phyloP scores from a whole-genome alignment of 257 asterid genomes.

The Haberlea rhodopensis region DNA sequence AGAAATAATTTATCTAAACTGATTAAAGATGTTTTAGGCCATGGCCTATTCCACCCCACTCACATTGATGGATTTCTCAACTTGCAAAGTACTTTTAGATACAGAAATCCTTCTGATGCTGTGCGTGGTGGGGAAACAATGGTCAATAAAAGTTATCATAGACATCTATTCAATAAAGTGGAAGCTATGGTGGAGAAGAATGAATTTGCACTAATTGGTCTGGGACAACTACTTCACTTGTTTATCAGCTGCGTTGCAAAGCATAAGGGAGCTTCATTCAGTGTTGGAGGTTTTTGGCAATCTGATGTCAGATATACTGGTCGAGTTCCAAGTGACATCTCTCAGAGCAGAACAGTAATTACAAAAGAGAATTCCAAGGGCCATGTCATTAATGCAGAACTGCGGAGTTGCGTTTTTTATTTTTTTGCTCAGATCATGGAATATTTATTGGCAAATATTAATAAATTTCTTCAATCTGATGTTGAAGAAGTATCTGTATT shows the following conservation, averaged over 20 bases:
- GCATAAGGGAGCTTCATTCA: constrained; percentile 46
- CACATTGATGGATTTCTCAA: constrained; percentile 77
- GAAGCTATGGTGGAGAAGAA: constrained; percentile 63
- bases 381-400: constrained; percentile 50
- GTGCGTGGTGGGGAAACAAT: constrained; percentile 41
- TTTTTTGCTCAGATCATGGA: constrained; percentile 74
- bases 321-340: constrained; percentile 24
- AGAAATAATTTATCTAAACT: constrained; percentile 39
- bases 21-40: constrained; percentile 70
- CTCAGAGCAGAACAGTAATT: constrained; percentile 23
- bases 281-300: constrained; percentile 34
- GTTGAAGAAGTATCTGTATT: constrained; percentile 32
- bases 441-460: constrained; percentile 49
- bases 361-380: constrained; percentile 29
- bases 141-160: constrained; percentile 78
- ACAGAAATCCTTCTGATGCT: constrained; percentile 45
- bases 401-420: constrained; percentile 53
- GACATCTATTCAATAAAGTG: constrained; percentile 77
- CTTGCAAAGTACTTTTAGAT: constrained; percentile 53
- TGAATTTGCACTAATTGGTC: constrained; percentile 52
- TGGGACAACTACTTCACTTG: constrained; percentile 71
- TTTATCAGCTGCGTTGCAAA: constrained; percentile 54
- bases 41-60: constrained; percentile 79
- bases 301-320: constrained; percentile 24
- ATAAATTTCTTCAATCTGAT: constrained; percentile 41